Percentiles rank a stretch among this genome's conserved stretches.
phyloP scores from a whole-genome alignment of 2,329 filamentous ascomycete species.

The Botrytis elliptica region DNA sequence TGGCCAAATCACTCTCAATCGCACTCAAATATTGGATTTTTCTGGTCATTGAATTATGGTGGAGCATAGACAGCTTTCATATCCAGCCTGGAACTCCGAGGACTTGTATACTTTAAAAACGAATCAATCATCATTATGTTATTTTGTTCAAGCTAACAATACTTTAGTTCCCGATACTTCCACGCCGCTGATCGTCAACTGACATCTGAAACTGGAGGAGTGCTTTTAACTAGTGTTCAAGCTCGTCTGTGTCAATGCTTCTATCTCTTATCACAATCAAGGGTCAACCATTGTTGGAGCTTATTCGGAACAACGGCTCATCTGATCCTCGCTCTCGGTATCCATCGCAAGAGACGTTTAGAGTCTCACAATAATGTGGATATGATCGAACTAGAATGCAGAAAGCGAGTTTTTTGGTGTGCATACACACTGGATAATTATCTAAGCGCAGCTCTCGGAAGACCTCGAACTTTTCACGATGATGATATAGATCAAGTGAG shows the following conservation, averaged over 20 bases:
- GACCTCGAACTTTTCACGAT: slow-evolving; percentile 61
- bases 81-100: background rate
- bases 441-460: slow-evolving; percentile 59
- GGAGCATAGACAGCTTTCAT: background rate
- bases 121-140: slow-evolving; percentile 23
- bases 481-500: slow-evolving; percentile 59
- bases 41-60: background rate
- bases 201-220: slow-evolving; percentile 38
- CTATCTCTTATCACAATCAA: slow-evolving; percentile 39
- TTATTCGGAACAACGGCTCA: slow-evolving; percentile 40
- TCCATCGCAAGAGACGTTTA: slow-evolving; percentile 32
- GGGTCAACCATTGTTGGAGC: slow-evolving; percentile 42
- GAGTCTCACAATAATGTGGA: slow-evolving; percentile 36
- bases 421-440: slow-evolving; percentile 65
- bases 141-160: slow-evolving; percentile 20
- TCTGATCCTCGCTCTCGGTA: slow-evolving; percentile 40
- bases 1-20: background rate
- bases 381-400: slow-evolving; percentile 47
- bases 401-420: slow-evolving; percentile 62
- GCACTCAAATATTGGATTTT: background rate
- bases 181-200: slow-evolving; percentile 38
- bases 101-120: background rate
- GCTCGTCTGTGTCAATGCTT: slow-evolving; percentile 43
- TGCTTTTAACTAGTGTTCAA: slow-evolving; percentile 42
- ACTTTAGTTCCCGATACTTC: slow-evolving; percentile 33